phyloP scores from a whole-genome alignment of 164 flowering plant genomes.

The Malania oleifera region DNA sequence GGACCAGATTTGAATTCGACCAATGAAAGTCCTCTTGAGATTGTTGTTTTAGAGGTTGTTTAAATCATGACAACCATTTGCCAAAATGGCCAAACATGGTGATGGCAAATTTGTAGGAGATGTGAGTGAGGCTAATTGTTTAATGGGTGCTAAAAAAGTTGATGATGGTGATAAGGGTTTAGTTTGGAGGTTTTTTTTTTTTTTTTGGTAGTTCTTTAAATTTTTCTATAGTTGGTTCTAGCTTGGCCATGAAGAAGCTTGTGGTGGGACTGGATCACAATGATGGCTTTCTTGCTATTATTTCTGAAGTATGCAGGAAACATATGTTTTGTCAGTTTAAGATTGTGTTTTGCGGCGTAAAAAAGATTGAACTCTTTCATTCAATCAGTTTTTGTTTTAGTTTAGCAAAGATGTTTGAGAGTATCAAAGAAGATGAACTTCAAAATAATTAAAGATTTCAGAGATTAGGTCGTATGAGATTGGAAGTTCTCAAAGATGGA shows the following conservation, averaged over 20 bases:
- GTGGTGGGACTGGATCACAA: slow-evolving; percentile 45
- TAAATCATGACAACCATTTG: background rate
- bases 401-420: background rate
- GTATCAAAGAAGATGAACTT: background rate
- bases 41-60: no score
- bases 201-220: slow-evolving; percentile 21
- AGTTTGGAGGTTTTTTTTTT: background rate
- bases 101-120: background rate
- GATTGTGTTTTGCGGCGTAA: slow-evolving; percentile 16
- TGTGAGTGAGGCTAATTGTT: background rate
- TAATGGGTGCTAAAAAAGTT: background rate
- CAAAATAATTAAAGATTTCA: no score
- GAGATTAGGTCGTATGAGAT: no score
- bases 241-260: slow-evolving; percentile 49
- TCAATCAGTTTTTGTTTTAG: slow-evolving; percentile 6
- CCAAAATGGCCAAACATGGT: background rate
- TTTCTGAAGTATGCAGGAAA: slow-evolving; percentile 37
- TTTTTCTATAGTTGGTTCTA: slow-evolving; percentile 34
- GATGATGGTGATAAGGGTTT: background rate
- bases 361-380: slow-evolving; percentile 10
- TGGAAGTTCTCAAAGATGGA: no score
- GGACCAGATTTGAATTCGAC: no score
- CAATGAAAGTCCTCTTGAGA: no score
- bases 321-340: slow-evolving; percentile 9
- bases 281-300: slow-evolving; percentile 47